These are phyloP conservation scores for Russula vinacea DNA, from an alignment of 768 basidiomycete genomes.

Conservation along the genomic window DNA sequence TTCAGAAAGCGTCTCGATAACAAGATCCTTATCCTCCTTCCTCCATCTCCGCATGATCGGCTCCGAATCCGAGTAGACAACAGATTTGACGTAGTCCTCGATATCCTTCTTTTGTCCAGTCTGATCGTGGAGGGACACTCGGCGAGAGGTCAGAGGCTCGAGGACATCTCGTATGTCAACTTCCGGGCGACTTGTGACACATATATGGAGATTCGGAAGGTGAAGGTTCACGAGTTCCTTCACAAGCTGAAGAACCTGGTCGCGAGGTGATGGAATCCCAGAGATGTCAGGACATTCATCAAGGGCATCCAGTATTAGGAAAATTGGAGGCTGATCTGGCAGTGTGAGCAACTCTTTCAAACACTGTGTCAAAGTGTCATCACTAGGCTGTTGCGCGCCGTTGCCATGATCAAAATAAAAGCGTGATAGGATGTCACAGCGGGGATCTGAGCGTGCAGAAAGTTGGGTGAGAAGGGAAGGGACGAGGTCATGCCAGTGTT, in stretches of 20 bases:
- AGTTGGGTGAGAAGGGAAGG: constrained; percentile 13
- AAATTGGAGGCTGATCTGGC: not conserved
- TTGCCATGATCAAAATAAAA: not conserved
- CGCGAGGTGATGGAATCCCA: not conserved
- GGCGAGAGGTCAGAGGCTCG: not conserved
- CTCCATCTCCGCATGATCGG: not conserved
- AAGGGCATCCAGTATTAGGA: not conserved
- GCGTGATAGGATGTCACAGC: not conserved
- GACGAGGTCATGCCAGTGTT: not conserved
- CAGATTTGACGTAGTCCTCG: not conserved
- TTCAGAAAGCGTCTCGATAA: not conserved
- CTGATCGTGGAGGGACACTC: not conserved
- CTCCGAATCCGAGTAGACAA: not conserved
- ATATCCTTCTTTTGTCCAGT: constrained; percentile 5
- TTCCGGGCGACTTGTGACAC: constrained; percentile 5
- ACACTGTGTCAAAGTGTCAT: not conserved
- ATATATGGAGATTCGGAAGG: not conserved
- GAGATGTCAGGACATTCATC: not conserved
- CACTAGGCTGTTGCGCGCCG: not conserved
- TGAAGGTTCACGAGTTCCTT: not conserved
- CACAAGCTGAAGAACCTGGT: not conserved
- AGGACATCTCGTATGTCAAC: constrained; percentile 1
- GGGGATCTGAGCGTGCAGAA: not conserved
- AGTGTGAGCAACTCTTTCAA: constrained; percentile 2
- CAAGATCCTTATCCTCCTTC: not conserved